Base-by-base conservation (phyloP, 225 moss, liverwort and hornwort genomes). In the Thuidium tamariscinum region DNA sequence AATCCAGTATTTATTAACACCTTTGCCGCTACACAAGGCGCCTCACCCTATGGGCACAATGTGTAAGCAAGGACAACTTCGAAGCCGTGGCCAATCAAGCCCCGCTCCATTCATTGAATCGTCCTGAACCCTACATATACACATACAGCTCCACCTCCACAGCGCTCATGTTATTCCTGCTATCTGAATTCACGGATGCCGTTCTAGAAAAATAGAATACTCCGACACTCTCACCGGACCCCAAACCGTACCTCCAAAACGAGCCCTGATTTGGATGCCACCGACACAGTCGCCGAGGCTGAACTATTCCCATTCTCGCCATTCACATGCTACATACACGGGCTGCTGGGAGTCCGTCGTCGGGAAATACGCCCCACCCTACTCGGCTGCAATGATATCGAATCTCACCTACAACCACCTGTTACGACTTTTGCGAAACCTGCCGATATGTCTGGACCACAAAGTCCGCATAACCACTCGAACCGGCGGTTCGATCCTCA, bases 391-490 rank as follows among this genome's bases (percentile, higher is more conserved):
- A 82, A 74, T 48, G 69, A 79, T 69, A 74, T 67, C 84, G 7
- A 85, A 49, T 77, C 36, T 16, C 51, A 44, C 34, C 44, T 75
- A 76, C 63, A 75, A 80, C 51, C 64, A 57, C 15, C 62, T 80
- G 29, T 84, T 74, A 92, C 11, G 89, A 87, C 81, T 90, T 92
- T 85, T 97, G 98, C 25, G 92, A 93, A 59, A 98, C 95, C 77
- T 91, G 94, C 74, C 95, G 95, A 77, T 94, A 91, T 59, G 89
- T 90, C 88, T 98, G 98, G 60, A 94, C 94, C 61, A 98, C 94
- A 83, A 97, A 98, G 83, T 98, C 97, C 62, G 91, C 90, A 91
- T 98, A 98, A 15, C 95, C 96, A 86, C 82, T 93, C 21, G 93
- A 88, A 44, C 90, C 94, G 29, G 92, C 88, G 21, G 92, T 93